These are phyloP conservation scores for Cyclanthera cordifolia DNA, from an alignment of 306 rosid species.

Conservation along the genomic window DNA sequence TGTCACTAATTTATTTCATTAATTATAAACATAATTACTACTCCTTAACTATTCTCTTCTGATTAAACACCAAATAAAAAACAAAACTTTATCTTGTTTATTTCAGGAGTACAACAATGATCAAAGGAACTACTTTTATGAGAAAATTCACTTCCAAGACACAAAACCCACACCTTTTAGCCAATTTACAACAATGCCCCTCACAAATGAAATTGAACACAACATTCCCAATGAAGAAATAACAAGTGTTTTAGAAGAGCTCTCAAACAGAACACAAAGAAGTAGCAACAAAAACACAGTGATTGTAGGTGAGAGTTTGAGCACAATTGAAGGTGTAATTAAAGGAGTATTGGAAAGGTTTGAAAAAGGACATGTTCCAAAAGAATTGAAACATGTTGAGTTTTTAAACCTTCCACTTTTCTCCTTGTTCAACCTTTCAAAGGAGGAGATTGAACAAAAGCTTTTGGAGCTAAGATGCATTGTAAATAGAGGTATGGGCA, in stretches of 20 bases:
- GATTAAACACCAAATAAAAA: background rate
- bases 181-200: conserved; percentile 19
- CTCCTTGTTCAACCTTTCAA: conserved; percentile 39
- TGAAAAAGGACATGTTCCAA: conserved; percentile 47
- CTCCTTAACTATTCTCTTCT: too few relatives aligned
- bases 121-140: conserved; percentile 4
- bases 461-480: conserved; percentile 50
- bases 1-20: conserved; percentile 8
- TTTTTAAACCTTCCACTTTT: conserved; percentile 58
- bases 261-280: conserved; percentile 32
- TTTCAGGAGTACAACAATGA: conserved; percentile 17
- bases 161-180: conserved; percentile 25
- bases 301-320: conserved; percentile 50
- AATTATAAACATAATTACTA: background rate
- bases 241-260: conserved; percentile 38
- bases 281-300: conserved; percentile 43
- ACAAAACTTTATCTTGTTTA: background rate
- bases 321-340: conserved; percentile 30
- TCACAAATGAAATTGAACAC: conserved; percentile 18
- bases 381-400: conserved; percentile 34
- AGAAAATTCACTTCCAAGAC: background rate
- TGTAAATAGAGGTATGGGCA: conserved; percentile 47
- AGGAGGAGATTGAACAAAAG: conserved; percentile 56
- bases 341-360: conserved; percentile 56
- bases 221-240: conserved; percentile 30